A percentile compares a stretch with the other conserved stretches of the same genome.
These are phyloP conservation scores for Thermomyces lanuginosus DNA, from an alignment of 2,329 filamentous ascomycete species.

Conservation along the genomic window DNA sequence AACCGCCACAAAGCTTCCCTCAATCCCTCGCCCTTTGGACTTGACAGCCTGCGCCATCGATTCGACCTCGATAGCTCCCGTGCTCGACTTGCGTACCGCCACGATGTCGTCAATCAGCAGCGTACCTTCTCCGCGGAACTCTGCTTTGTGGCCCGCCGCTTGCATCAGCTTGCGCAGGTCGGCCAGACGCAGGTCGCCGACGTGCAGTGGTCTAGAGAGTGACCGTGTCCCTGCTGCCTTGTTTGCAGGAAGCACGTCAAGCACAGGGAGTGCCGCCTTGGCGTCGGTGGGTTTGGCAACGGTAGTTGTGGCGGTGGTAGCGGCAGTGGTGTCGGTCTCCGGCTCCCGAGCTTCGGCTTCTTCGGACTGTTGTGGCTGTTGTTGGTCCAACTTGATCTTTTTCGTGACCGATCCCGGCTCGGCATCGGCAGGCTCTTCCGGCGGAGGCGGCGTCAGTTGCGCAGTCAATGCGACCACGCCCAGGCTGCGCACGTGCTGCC, in stretches of 20 bases:
- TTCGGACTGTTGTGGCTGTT: no score
- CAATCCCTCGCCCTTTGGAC: conserved; percentile 30
- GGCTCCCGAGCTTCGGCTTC: conserved; percentile 31
- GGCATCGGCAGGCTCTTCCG: conserved; percentile 18
- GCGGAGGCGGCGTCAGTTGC: conserved; percentile 39
- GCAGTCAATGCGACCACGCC: conserved; percentile 89
- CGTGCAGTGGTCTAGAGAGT: conserved; percentile 74
- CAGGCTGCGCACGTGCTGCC: conserved; percentile 83
- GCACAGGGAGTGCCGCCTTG: conserved; percentile 31
- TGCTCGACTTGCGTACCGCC: conserved; percentile 71
- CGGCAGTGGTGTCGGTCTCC: conserved; percentile 21
- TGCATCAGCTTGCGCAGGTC: conserved; percentile 77
- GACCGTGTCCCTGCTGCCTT: conserved; percentile 58
- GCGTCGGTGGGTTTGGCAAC: conserved; percentile 11
- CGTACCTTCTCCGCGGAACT: conserved; percentile 85
- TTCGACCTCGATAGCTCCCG: conserved; percentile 79
- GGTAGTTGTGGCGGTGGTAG: conserved; percentile 10
- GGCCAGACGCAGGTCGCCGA: conserved; percentile 78
- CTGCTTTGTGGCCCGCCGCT: conserved; percentile 64
- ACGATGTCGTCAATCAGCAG: conserved; percentile 78
- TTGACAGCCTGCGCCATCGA: conserved; percentile 44
- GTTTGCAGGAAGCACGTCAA: conserved; percentile 43
- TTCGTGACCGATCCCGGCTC: conserved; percentile 30
- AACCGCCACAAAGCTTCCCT: conserved; percentile 67
- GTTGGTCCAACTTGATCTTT: conserved; percentile 38